Evolutionary conservation across 2,329 filamentous ascomycete genomes (phyloP), one percentile per base, ranked within the genome.

Genomic region (Scedosporium boydii): DNA sequence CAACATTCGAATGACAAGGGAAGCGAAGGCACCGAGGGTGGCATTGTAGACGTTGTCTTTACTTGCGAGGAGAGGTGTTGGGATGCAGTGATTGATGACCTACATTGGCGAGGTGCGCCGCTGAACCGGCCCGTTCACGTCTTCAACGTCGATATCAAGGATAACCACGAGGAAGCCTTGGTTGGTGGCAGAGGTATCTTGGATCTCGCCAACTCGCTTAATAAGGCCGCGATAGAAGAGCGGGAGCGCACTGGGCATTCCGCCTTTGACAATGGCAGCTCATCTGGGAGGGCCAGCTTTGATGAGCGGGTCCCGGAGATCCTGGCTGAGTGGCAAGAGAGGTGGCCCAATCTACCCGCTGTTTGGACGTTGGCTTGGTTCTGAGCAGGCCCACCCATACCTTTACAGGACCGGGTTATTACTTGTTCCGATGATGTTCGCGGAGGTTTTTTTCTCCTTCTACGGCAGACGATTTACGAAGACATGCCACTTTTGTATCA

Each of bases 21-120:
- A 26, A 87, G 86, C 63, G 74, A 83, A 18, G 95, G 95, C 16
- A 89, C 90, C 6, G 95, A 99, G 74, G 89, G 88, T 6, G 95
- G 95, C 6, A 82, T 96, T 3, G 93, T 96, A 0, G 95, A 99
- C 72, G 80, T 98, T 6, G 93, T 99, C 63, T 93, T 99, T 68
- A 99, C 95, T 0, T 99, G 95, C 71, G 95, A 99, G 74, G 95
- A 99, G 76, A 83, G 95, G 64, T 99, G 95, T 73, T 99, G 96
- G 91, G 95, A 99, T 75, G 93, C 95, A 4, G 95, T 99, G 41
- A 84, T 99, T 10, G 95, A 99, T 69, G 93, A 99, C 73, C 80
- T 99, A 60, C 85, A 96, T 65, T 90, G 87, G 69, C 85, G 96
- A 65, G 95, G 93, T 6, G 86, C 89, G 0, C 89, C 90, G 3